phyloP scores from a whole-genome alignment of 2,329 filamentous ascomycete species.

The Colletotrichum sp. region DNA sequence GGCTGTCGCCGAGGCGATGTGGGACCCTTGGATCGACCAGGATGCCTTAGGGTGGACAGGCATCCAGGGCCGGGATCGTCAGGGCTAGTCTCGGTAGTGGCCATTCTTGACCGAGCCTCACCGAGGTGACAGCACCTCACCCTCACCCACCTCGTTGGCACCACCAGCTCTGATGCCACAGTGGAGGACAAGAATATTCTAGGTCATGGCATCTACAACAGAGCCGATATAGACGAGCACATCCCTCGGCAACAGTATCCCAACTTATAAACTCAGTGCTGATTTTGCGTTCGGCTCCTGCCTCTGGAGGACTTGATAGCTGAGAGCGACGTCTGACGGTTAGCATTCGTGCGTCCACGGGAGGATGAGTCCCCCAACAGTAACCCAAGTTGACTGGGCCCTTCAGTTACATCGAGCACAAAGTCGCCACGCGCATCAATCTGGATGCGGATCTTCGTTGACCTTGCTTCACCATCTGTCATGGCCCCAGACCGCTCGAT shows the following conservation, averaged over 20 bases:
- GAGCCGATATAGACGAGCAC: neutral
- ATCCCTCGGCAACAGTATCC: neutral
- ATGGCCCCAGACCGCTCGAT: neutral
- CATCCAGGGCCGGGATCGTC: neutral
- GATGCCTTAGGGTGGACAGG: neutral
- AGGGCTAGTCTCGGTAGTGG: neutral
- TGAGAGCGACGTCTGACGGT: neutral
- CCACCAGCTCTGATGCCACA: neutral
- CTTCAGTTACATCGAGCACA: neutral
- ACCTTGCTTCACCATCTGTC: neutral
- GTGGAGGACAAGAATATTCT: neutral
- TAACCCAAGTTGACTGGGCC: neutral
- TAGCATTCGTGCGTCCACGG: neutral
- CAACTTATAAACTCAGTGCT: neutral
- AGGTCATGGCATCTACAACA: neutral
- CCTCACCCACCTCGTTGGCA: neutral
- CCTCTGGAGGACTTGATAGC: neutral
- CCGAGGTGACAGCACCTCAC: neutral
- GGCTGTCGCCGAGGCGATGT: neutral
- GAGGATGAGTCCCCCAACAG: neutral
- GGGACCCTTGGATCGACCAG: neutral
- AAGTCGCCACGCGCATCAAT: neutral
- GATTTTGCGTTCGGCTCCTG: neutral
- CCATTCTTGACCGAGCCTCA: neutral
- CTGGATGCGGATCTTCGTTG: neutral